Base-by-base conservation (phyloP, 768 basidiomycete genomes). In the Phanerochaete sordida region DNA sequence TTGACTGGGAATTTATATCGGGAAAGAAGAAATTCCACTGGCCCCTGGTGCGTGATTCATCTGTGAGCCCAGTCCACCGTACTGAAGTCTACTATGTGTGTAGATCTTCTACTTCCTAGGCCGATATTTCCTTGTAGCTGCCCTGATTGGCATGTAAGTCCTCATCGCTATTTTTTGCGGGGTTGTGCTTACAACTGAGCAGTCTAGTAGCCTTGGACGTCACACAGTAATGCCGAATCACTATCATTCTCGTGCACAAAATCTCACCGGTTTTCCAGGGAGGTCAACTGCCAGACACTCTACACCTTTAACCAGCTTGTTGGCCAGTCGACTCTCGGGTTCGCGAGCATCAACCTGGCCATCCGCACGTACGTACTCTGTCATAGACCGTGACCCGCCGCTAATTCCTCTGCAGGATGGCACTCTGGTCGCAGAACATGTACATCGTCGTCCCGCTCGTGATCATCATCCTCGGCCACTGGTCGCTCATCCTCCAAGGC, bases 401-500 rank as follows among this genome's bases (percentile, higher is more conserved):
- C 30, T 50, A 2, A 58, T 28, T 27, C 12, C 13, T 23, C 23
- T 48, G 2, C 60, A 89, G 88, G 6, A 86, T 90, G 68, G 88
- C 88, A 0, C 84, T 90, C 1, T 90, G 88, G 86, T 82, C 81
- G 0, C 80, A 86, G 61, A 79, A 75, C 52, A 77, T 73, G 74
- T 83, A 76, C 60, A 77, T 90, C 44, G 76, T 83, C 30, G 50
- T 74, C 12, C 81, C 83, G 21, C 75, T 90, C 2, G 70, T 85
- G 21, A 53, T 75, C 2, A 71, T 89, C 55, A 87, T 87, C 61
- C 73, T 88, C 16, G 87, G 80, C 0, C 88, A 90, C 66, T 90
- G 87, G 88, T 86, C 86, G 3, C 76, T 90, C 49, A 76, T 88
- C 31, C 73, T 90, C 27, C 86, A 87, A 66, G 87, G 87, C 86